A percentile compares a stretch with the other conserved stretches of the same genome.
Conservation (phyloP, 768 basidiomycete genomes). For the Tylopilus vinaceipallidus region DNA sequence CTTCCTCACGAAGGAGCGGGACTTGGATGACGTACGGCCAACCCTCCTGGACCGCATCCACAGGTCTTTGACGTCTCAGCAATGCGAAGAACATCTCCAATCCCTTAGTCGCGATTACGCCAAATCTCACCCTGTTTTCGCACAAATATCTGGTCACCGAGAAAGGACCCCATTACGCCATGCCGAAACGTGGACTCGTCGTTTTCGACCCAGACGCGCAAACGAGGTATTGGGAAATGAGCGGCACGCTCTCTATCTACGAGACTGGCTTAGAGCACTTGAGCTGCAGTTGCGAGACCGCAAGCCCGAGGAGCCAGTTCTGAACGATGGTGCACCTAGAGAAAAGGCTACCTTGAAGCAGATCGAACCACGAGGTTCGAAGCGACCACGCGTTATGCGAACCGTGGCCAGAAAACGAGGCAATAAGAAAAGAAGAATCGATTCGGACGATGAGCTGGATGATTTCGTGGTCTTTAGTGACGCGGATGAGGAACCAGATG, state of each 20-base stretch:
- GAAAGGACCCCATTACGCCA: constrained; percentile 16
- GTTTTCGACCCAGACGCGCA: constrained; percentile 72
- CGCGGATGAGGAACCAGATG: constrained; percentile 32
- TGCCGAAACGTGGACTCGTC: constrained; percentile 63
- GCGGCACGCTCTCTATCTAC: constrained; percentile 61
- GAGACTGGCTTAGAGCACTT: constrained; percentile 77
- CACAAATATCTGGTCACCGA: constrained; percentile 34
- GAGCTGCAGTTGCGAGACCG: constrained; percentile 45
- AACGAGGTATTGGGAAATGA: constrained; percentile 81
- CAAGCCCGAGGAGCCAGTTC: constrained; percentile 3
- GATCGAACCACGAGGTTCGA: constrained; percentile 38
- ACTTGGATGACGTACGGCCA: neutral
- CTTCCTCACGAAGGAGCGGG: constrained; percentile 19
- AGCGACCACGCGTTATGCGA: constrained; percentile 61
- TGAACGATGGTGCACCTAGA: constrained; percentile 1
- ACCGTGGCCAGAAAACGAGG: constrained; percentile 44
- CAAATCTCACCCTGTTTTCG: constrained; percentile 50
- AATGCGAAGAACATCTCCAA: constrained; percentile 17
- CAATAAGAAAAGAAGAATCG: constrained; percentile 53
- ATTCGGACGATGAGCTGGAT: constrained; percentile 54
- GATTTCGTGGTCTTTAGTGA: constrained; percentile 55
- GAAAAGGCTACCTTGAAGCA: constrained; percentile 26
- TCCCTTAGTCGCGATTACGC: constrained; percentile 19
- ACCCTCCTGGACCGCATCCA: neutral
- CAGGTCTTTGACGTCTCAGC: constrained; percentile 9